These are phyloP conservation scores for Colletotrichum aenigma DNA, from an alignment of 2,329 filamentous ascomycete genomes.

Conservation along the genomic window DNA sequence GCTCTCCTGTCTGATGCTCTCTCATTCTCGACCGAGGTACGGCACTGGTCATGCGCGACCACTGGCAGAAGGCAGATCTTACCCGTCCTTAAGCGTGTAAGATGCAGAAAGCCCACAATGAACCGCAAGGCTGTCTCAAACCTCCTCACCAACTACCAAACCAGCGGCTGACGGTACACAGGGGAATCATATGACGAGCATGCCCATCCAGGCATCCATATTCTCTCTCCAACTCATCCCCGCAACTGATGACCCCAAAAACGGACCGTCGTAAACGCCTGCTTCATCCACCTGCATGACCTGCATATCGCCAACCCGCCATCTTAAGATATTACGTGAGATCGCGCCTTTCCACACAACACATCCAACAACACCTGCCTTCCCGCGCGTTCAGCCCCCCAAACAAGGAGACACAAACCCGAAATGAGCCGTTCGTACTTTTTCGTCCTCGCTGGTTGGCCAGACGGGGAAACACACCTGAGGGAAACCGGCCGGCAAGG, in stretches of 20 bases:
- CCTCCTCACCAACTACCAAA: neutral
- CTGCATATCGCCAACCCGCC: neutral
- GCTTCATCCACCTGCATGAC: neutral
- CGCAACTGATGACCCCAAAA: neutral
- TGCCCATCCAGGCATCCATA: neutral
- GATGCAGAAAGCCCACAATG: neutral
- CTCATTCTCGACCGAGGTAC: neutral
- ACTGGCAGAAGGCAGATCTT: neutral
- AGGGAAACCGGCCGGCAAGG: neutral
- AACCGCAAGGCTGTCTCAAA: neutral
- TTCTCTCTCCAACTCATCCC: neutral
- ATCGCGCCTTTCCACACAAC: neutral
- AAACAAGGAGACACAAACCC: neutral
- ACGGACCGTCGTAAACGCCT: neutral
- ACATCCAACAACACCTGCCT: neutral
- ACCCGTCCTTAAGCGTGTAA: neutral
- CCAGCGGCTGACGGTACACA: neutral
- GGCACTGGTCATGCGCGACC: neutral
- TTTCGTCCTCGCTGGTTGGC: neutral
- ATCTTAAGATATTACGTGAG: slow-evolving; percentile 8
- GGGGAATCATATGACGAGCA: neutral
- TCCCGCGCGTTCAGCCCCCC: neutral
- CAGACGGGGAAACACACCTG: rapidly evolving
- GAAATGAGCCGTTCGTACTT: neutral
- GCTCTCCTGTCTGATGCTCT: neutral